Base-by-base conservation (phyloP, 768 basidiomycete genomes). In the Hydnum rufescens region DNA sequence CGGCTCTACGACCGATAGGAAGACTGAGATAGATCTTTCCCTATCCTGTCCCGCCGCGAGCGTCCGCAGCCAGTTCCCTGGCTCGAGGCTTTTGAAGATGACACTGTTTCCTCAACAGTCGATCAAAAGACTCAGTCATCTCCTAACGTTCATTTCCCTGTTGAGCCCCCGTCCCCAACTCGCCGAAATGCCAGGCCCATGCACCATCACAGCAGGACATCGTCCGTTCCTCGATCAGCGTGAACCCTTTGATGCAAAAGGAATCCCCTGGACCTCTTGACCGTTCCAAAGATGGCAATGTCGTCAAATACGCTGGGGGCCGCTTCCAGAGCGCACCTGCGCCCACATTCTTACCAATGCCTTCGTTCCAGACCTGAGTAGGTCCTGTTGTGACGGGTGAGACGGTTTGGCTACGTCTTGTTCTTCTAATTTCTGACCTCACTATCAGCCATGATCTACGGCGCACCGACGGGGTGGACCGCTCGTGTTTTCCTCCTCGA, bases 301-400 rank as follows among this genome's bases (percentile, higher is more conserved):
- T 18, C 16, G 30, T 30, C 16, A 50, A 50, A 28, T 32, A 32
- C 32, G 25, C 49, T 18, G 30, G 30, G 13, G 49, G 49, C 13
- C 49, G 28, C 49, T 50, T 50, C 49, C 49, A 47, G 26, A 26
- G 13, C 8, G 44, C 44, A 16, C 44, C 44, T 13, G 44, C 44
- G 26, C 13, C 44, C 13, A 47, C 44, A 16, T 47, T 47, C 26
- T 26, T 47, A 26, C 44, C 44, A 8, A 47, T 47, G 44, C 44
- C 44, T 13, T 16, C 44, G 16, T 47, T 47, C 26, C 16, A 16
- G 44, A 26, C 26, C 13, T 47, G 26, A 28, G 36, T 22, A 22
- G 36, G 36, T 39, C 13, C 22, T 39, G 36, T 39, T 39, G 13
- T 13, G 22, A 22, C 36, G 36, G 36, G 36, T 39, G 22, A 39